Conservation (phyloP, 345 rosid species). For the Durio zibethinus region DNA sequence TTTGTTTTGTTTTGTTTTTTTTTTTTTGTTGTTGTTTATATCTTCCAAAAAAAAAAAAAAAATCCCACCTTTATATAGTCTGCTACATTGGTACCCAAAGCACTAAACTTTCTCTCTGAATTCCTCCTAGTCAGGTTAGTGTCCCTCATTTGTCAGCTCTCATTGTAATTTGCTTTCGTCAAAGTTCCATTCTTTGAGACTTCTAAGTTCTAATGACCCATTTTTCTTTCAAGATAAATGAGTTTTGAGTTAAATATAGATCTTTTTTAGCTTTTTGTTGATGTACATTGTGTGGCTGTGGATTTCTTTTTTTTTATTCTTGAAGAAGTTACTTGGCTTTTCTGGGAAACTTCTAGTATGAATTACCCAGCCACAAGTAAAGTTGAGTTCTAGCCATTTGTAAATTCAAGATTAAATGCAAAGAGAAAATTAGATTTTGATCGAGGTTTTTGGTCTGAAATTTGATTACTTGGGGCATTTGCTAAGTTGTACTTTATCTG, state of each 20-base stretch:
- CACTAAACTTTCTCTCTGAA: constrained; percentile 17
- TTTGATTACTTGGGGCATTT: constrained; percentile 20
- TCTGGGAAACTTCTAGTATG: not conserved
- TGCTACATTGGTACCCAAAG: not conserved
- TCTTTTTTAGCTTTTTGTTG: constrained; percentile 3
- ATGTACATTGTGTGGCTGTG: constrained; percentile 20
- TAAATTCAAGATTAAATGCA: not conserved
- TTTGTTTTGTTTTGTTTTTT: not conserved
- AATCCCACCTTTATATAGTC: constrained; percentile 31
- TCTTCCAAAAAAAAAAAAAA: constrained; percentile 3
- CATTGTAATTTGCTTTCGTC: not conserved
- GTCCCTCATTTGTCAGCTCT: constrained; percentile 12
- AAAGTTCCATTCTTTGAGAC: not conserved
- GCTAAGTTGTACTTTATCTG: not conserved
- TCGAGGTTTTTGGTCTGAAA: constrained; percentile 11
- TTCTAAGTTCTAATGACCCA: not conserved
- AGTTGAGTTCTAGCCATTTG: not conserved
- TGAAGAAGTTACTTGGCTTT: not conserved
- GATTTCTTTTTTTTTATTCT: not conserved
- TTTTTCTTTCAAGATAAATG: not conserved
- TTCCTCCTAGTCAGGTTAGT: constrained; percentile 38
- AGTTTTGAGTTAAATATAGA: not conserved
- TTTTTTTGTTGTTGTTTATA: not conserved
- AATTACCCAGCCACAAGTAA: not conserved
- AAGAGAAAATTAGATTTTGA: constrained; percentile 13